Base-by-base conservation (phyloP, 148 eudicot genomes). In the Pharnaceum exiguum region DNA sequence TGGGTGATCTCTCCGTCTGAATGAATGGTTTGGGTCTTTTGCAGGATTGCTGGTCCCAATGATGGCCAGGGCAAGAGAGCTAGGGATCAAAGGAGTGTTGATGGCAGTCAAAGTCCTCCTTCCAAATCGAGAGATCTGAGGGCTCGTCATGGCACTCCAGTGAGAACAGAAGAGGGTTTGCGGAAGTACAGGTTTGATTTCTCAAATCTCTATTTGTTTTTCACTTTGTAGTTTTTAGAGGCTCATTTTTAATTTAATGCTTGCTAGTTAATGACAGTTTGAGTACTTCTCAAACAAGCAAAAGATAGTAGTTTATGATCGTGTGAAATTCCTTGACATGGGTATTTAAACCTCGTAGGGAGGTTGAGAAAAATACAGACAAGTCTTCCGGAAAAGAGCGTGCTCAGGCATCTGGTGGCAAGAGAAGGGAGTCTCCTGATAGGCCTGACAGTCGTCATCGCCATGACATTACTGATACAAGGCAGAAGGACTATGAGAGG, bases 21-120 rank as follows among this genome's bases (percentile, higher is more conserved):
- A n/a, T n/a, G n/a, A n/a, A n/a, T n/a, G n/a, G n/a, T n/a, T n/a
- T n/a, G n/a, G n/a, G n/a, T n/a, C 25, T 50, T 26, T 36, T 62
- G 10, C 44, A 79, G 82, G 79, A 72, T 75, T 47, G 57, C 33
- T 31, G 77, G 82, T 73, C 61, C 96, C 17, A 29, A 42, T 61
- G 56, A 31, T 16, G 69, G 73, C 48, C 74, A 77, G 60, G 12
- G 15, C 25, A 57, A 46, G 43, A 68, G 63, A 24, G 60, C 51
- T 24, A 75, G 55, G 59, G 70, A 69, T 33, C 76, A 24, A 37
- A 71, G 62, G 38, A 44, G 32, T 50, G 59, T 13, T 24, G 69
- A 63, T 69, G 73, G 61, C 45, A 78, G 76, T 50, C 67, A 46
- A 31, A 85, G 71, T 29, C 77, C 89, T 67, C 46, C 44, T 7